These are phyloP conservation scores for Madurella mycetomatis DNA, from an alignment of 2,329 filamentous ascomycete species.

Conservation along the genomic window DNA sequence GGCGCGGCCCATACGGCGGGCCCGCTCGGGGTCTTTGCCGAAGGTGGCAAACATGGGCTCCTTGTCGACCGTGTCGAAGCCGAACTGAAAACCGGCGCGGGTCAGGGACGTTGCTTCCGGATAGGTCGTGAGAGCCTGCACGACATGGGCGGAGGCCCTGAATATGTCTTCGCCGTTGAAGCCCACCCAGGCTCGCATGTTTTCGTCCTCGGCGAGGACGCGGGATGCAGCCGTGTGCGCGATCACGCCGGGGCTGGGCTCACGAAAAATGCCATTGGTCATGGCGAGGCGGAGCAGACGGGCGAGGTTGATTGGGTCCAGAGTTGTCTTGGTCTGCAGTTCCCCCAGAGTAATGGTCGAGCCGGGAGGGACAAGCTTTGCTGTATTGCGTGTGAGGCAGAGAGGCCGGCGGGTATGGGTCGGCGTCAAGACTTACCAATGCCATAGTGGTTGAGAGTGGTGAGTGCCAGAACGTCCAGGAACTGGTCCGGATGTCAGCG, in stretches of 20 bases:
- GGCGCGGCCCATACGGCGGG: constrained; percentile 49
- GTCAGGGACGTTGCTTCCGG: constrained; percentile 47
- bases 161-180: constrained; percentile 53
- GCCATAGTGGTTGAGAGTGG: constrained; percentile 47
- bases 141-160: constrained; percentile 43
- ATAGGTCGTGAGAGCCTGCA: constrained; percentile 41
- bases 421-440: constrained; percentile 38
- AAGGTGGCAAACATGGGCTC: constrained; percentile 53
- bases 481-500: constrained; percentile 33
- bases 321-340: constrained; percentile 41
- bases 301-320: constrained; percentile 47
- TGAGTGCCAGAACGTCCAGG: constrained; percentile 47
- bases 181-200: constrained; percentile 50
- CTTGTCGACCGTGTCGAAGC: constrained; percentile 45
- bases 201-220: constrained; percentile 44
- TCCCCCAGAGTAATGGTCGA: constrained; percentile 42
- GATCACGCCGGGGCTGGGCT: constrained; percentile 46
- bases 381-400: constrained; percentile 29
- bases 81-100: constrained; percentile 48
- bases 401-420: neutral
- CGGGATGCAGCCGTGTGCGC: constrained; percentile 53
- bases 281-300: constrained; percentile 53
- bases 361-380: constrained; percentile 47
- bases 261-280: constrained; percentile 53
- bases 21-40: constrained; percentile 43